Percentiles rank a stretch among this genome's conserved stretches.
Evolutionary conservation across 768 basidiomycete species (phyloP).

Genomic region (Omphalotus guepiniiformis): DNA sequence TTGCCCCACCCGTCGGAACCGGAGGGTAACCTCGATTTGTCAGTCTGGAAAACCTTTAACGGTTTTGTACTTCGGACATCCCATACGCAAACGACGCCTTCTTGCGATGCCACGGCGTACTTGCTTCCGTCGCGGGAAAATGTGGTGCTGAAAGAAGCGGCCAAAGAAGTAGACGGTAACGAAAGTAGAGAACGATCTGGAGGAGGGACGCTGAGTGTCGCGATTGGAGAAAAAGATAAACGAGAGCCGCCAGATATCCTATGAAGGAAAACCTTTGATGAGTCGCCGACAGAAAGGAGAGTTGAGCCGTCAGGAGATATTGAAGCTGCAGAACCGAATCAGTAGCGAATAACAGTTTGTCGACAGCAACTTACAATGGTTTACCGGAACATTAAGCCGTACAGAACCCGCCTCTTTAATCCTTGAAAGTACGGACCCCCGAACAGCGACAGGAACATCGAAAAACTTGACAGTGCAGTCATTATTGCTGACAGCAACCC

Average conservation of each 20-base stretch:
- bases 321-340: constrained; percentile 51
- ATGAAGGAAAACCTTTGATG: constrained; percentile 80
- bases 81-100: constrained; percentile 78
- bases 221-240: constrained; percentile 62
- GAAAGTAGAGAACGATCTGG: constrained; percentile 36
- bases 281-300: constrained; percentile 88
- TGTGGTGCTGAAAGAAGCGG: constrained; percentile 76
- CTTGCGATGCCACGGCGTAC: constrained; percentile 82
- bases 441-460: constrained; percentile 60
- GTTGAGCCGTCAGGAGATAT: constrained; percentile 87
- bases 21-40: constrained; percentile 29
- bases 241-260: constrained; percentile 62
- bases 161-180: constrained; percentile 40
- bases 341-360: constrained; percentile 9
- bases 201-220: constrained; percentile 64
- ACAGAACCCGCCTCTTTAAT: constrained; percentile 51
- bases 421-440: constrained; percentile 37
- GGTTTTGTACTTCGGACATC: constrained; percentile 74
- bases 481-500: constrained; percentile 83
- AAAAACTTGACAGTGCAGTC: constrained; percentile 80
- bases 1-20: constrained; percentile 1
- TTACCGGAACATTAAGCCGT: constrained; percentile 65
- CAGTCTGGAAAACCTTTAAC: constrained; percentile 63
- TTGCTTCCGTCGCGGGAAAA: constrained; percentile 74
- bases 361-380: constrained; percentile 59